These are phyloP conservation scores for Breviolum minutum DNA, from an alignment of 73 alveolate species.

Conservation along the genomic window DNA sequence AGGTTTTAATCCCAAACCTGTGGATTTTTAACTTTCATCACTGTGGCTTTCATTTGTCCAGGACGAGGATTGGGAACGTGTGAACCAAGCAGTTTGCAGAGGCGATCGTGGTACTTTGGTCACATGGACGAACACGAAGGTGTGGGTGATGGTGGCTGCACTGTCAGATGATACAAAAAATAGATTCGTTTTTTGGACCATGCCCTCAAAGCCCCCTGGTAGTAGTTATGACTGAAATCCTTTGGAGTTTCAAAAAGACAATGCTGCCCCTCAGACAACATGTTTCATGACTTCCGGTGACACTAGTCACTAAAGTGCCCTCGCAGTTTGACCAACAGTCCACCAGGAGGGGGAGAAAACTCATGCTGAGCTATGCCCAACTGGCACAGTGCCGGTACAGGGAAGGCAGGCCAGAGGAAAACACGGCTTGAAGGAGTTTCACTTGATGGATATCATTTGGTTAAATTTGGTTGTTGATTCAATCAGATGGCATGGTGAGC, in stretches of 20 bases:
- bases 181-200: too few species aligned
- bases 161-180: too few species aligned
- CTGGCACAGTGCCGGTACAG: slow-evolving; percentile 86
- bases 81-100: slow-evolving; percentile 67
- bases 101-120: slow-evolving; percentile 76
- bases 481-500: too few species aligned
- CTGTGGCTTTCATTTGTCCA: not conserved
- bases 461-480: too few species aligned
- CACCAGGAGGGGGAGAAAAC: not conserved
- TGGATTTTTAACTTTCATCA: not conserved
- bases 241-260: too few species aligned
- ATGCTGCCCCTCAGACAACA: not conserved
- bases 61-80: slow-evolving; percentile 92
- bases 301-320: not conserved
- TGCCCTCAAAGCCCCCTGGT: too few species aligned
- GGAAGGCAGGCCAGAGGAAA: slow-evolving; percentile 37
- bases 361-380: slow-evolving; percentile 77
- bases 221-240: too few species aligned
- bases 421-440: not conserved
- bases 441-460: too few species aligned
- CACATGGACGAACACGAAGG: slow-evolving; percentile 70
- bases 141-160: not conserved
- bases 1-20: not conserved
- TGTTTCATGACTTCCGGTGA: not conserved
- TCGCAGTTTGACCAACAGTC: not conserved